Percentiles rank a stretch among this genome's conserved stretches.
Evolutionary conservation across 1,284 basidiomycete species (phyloP).

Genomic region (Vanrija pseudolonga): DNA sequence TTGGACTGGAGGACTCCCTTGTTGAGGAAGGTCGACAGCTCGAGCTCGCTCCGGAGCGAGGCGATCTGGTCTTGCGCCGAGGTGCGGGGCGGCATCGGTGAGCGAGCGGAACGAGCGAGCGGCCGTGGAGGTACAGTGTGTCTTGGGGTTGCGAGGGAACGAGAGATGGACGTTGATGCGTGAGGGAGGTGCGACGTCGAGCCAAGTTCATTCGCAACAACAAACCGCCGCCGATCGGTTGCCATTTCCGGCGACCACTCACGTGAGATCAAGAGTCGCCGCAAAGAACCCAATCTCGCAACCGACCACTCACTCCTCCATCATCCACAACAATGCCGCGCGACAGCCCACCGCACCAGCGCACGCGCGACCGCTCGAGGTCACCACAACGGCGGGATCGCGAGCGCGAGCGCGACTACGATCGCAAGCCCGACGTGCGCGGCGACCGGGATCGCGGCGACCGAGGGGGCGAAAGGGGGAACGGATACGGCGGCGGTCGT

Average conservation of each 20-base stretch:
- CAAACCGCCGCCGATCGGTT: no score
- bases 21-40: slow-evolving; percentile 39
- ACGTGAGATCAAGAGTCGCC: no score
- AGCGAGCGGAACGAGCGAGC: not conserved
- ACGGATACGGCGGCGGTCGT: slow-evolving; percentile 9
- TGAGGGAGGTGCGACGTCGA: no score
- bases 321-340: slow-evolving; percentile 3
- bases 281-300: no score
- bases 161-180: no score
- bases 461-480: slow-evolving; percentile 3
- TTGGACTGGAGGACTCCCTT: slow-evolving; percentile 39
- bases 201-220: no score
- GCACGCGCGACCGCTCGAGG: slow-evolving; percentile 2
- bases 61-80: not conserved
- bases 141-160: no score
- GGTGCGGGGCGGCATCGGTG: not conserved
- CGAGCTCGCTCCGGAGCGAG: slow-evolving; percentile 29
- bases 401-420: not conserved
- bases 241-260: no score
- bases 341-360: slow-evolving; percentile 12
- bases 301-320: not conserved
- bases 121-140: no score
- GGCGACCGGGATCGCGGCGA: slow-evolving; percentile 5
- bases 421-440: not conserved
- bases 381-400: slow-evolving; percentile 3